These are phyloP conservation scores for Lactifluus volemus DNA, from an alignment of 768 basidiomycete genomes.

Conservation along the genomic window DNA sequence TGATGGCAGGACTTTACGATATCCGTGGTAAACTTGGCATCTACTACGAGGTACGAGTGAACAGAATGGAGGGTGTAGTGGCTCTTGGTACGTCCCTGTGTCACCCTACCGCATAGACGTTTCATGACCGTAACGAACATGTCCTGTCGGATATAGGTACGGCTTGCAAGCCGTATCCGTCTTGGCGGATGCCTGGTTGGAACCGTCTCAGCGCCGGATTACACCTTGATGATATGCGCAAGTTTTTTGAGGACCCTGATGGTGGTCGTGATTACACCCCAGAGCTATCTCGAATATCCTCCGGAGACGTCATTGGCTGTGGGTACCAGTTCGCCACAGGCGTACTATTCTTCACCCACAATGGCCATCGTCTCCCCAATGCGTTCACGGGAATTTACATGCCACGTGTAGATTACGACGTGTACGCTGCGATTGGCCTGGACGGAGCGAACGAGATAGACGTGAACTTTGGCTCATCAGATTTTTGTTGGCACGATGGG, in stretches of 20 bases:
- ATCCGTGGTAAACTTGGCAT: conserved; percentile 45
- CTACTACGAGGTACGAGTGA: conserved; percentile 55
- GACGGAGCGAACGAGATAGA: conserved; percentile 44
- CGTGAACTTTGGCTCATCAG: conserved; percentile 58
- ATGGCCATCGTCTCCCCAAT: conserved; percentile 44
- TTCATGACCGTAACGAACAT: not conserved
- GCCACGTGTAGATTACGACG: conserved; percentile 43
- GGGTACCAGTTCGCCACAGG: conserved; percentile 51
- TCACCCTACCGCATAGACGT: not conserved
- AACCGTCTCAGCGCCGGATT: conserved; percentile 55
- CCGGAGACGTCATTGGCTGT: conserved; percentile 52
- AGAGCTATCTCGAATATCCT: conserved; percentile 26
- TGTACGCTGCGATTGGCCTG: conserved; percentile 57
- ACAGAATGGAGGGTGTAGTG: conserved; percentile 49
- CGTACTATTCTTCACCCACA: conserved; percentile 55
- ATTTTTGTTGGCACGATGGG: conserved; percentile 52
- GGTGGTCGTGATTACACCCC: conserved; percentile 52
- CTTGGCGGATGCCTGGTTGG: conserved; percentile 64
- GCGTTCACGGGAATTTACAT: conserved; percentile 56
- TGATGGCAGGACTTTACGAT: conserved; percentile 53
- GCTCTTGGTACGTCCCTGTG: conserved; percentile 41
- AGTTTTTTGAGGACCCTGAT: conserved; percentile 61
- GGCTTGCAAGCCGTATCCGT: conserved; percentile 55
- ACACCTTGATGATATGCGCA: conserved; percentile 63
- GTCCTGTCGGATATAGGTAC: conserved; percentile 35